Base-by-base conservation (phyloP, 2,329 filamentous ascomycete genomes). In the Diaporthe destruens region DNA sequence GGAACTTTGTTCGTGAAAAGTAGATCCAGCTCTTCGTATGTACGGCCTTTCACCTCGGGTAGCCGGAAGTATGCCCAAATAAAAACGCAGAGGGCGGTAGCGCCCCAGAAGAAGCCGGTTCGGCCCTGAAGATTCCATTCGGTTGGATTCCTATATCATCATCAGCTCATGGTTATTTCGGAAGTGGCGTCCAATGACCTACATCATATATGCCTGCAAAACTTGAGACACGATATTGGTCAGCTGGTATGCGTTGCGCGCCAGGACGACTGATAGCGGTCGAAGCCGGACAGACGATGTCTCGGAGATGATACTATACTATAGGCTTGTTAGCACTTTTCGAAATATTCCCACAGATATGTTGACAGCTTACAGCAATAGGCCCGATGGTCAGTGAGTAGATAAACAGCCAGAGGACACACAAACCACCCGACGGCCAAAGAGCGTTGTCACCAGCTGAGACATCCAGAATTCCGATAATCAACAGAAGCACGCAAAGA, bases 51-150 rank as follows among this genome's bases (percentile, higher is more conserved):
- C 1, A 78, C 76, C 72, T 82, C 80, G 7, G 85, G 85, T 18
- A 85, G 76, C 57, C 82, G 83, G 74, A 85, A 84, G 74, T 79
- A 85, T 3, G 84, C 82, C 79, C 86, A 88, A 1, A 81, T 73
- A 0, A 84, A 76, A n/a, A 83, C 83, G 1, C 81, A 44, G 20
- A 85, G 76, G 74, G 83, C 82, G 65, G 83, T 80, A 6, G 75
- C 76, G 1, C 76, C 76, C 80, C 80, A 82, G 73, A 82, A 78
- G 69, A 81, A 81, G 8, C 77, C 86, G 77, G 73, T 83, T 79
- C 76, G 81, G 77, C 82, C 85, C 77, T 74, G 81, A 77, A 77
- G 79, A 70, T 81, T 83, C 74, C 79, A 80, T 8, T 77, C 80
- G 2, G 79, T 82, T 3, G 76, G 74, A 56, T 74, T 76, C 36